phyloP scores from a whole-genome alignment of 306 rosid genomes.

The Begonia masoniana region DNA sequence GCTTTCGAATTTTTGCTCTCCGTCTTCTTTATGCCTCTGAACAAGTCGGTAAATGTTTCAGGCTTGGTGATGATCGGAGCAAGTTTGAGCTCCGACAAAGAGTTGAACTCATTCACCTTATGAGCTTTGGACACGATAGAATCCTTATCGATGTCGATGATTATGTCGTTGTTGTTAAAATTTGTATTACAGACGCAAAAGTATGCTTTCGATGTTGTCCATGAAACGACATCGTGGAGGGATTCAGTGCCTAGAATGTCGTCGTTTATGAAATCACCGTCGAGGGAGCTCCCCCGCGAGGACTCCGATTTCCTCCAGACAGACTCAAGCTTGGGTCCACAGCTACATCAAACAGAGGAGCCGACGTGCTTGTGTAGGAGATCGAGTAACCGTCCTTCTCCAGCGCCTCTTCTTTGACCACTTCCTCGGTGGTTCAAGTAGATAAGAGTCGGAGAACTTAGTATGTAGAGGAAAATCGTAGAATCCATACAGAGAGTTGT shows the following conservation, averaged over 20 bases:
- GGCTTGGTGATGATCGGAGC: constrained; percentile 69
- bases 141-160: constrained; percentile 41
- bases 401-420: constrained; percentile 32
- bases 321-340: constrained; percentile 33
- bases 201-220: too few relatives aligned
- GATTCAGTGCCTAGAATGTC: constrained; percentile 39
- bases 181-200: background rate
- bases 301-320: constrained; percentile 46
- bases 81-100: constrained; percentile 35
- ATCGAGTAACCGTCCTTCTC: constrained; percentile 15
- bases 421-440: constrained; percentile 34
- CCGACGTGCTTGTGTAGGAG: constrained; percentile 20
- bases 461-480: constrained; percentile 22
- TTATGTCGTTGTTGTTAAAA: constrained; percentile 29
- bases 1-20: constrained; percentile 1
- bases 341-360: constrained; percentile 32
- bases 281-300: constrained; percentile 29
- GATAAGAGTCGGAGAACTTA: constrained; percentile 12
- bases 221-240: background rate
- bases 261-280: constrained; percentile 59
- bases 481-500: constrained; percentile 21
- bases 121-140: constrained; percentile 22
- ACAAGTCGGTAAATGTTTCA: constrained; percentile 18
- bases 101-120: constrained; percentile 21
- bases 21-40: constrained; percentile 20